Base-by-base conservation (phyloP, 352 stramenopile species). In the Phytopythium montanum region DNA sequence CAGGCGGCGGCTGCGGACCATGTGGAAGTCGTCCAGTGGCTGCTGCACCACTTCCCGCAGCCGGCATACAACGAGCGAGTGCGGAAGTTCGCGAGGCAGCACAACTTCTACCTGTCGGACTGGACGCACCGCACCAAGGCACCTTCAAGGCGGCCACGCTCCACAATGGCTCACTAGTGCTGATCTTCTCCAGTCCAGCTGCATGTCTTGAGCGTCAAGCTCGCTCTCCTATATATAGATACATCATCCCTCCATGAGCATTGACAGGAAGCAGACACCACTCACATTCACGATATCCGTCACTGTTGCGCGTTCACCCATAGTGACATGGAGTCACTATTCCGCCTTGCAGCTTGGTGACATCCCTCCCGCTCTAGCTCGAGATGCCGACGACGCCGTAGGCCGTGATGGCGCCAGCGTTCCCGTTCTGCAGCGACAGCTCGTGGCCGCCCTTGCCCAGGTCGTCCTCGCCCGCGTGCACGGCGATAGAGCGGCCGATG, bases 391-490 rank as follows among this genome's bases (percentile, higher is more conserved):
- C 81, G 56, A 98, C 91, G 49, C 92, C 93, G 59, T 88, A 96
- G 26, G 89, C 94, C 64, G 94, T 85, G 65, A 96, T 89, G 51
- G 91, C 76, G 38, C 96, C 97, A 18, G 92, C 78, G 80, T 99
- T 99, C 62, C 97, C 97, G 70, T 98, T 98, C 63, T 96, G 89
- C 36, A 99, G 76, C 62, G 88, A 98, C 46, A 97, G 86, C 67
- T 99, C 97, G 69, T 99, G 96, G 64, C 96, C 97, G 56, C 96
- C 96, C 72, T 97, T 90, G 72, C 97, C 97, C 59, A 98, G 65
- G 76, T 99, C 97, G 76, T 99, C 97, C 68, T 98, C 95, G 66
- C 86, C 83, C 31, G 91, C 95, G 61, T 97, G 96, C 65, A 99
- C 70, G 57, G 98, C 87, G 51, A 99, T 79, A 48, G 92, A 98